phyloP scores from a whole-genome alignment of 441 rosid species.

The Codiaeum variegatum region DNA sequence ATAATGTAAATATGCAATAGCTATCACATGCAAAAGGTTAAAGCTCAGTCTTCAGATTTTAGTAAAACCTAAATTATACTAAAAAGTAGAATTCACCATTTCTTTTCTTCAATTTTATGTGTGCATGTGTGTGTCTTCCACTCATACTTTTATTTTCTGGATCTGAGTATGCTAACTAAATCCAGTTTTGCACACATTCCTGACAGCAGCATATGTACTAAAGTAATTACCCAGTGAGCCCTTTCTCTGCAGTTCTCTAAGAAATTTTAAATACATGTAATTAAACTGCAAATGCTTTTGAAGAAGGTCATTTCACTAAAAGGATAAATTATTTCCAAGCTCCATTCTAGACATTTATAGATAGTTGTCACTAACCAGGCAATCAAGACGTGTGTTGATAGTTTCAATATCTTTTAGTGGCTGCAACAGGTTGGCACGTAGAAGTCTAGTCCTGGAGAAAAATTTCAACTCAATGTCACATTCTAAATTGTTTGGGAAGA shows the following conservation, averaged over 20 bases:
- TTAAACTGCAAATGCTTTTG: slow-evolving; percentile 6
- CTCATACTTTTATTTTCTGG: neutral
- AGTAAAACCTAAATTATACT: neutral
- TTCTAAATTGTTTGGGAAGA: slow-evolving; percentile 11
- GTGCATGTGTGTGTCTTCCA: neutral
- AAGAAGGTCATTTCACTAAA: slow-evolving; percentile 3
- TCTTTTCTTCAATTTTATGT: neutral
- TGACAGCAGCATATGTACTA: neutral
- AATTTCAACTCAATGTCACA: slow-evolving; percentile 26
- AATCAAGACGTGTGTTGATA: slow-evolving; percentile 88
- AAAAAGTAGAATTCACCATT: neutral
- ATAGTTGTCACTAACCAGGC: slow-evolving; percentile 69
- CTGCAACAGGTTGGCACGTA: slow-evolving; percentile 96
- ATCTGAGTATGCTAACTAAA: neutral
- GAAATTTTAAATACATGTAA: slow-evolving; percentile 5
- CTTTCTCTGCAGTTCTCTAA: neutral
- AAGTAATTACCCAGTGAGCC: neutral
- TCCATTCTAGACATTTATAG: slow-evolving; percentile 23
- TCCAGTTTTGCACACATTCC: neutral
- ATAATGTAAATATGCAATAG: neutral
- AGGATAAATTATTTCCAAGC: slow-evolving; percentile 13
- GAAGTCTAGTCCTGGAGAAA: slow-evolving; percentile 88
- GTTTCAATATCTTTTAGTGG: slow-evolving; percentile 95
- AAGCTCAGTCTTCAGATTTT: neutral
- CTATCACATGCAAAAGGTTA: neutral